A percentile compares a stretch with the other conserved stretches of the same genome.
Conservation (phyloP, 139 green algal species). For the Chlamydomonas schloesseri region DNA sequence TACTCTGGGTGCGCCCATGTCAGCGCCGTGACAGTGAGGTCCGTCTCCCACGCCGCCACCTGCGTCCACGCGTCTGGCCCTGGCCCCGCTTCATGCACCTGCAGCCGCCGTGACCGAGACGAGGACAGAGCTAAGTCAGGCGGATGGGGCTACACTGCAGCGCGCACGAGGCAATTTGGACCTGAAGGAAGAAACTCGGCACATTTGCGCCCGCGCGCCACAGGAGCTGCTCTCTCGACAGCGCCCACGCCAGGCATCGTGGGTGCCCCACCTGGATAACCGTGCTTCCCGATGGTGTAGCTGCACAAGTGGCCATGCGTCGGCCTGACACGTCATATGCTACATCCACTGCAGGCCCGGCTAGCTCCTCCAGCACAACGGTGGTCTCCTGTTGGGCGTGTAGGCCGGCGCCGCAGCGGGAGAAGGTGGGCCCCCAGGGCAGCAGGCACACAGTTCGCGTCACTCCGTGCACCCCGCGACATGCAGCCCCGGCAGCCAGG, state of each 20-base stretch:
- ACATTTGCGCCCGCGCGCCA: too few relatives aligned
- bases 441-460: too few relatives aligned
- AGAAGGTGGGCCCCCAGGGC: too few relatives aligned
- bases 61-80: neutral
- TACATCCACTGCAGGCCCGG: constrained; percentile 1
- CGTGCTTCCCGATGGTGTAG: neutral
- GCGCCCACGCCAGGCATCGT: too few relatives aligned
- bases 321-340: constrained; percentile 31
- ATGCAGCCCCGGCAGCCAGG: too few relatives aligned
- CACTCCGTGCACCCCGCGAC: too few relatives aligned
- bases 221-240: too few relatives aligned
- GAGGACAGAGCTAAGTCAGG: too few relatives aligned
- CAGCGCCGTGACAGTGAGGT: constrained; percentile 12
- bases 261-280: constrained; percentile 27
- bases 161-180: too few relatives aligned
- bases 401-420: too few relatives aligned
- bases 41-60: constrained; percentile 18
- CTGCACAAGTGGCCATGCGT: neutral
- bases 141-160: too few relatives aligned
- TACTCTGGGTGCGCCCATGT: constrained; percentile 57
- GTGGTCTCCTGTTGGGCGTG: neutral
- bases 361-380: neutral
- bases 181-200: too few relatives aligned
- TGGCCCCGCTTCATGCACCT: constrained; percentile 5
- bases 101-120: neutral